phyloP scores from a whole-genome alignment of 2,329 filamentous ascomycete genomes.

The Colletotrichum agaves region DNA sequence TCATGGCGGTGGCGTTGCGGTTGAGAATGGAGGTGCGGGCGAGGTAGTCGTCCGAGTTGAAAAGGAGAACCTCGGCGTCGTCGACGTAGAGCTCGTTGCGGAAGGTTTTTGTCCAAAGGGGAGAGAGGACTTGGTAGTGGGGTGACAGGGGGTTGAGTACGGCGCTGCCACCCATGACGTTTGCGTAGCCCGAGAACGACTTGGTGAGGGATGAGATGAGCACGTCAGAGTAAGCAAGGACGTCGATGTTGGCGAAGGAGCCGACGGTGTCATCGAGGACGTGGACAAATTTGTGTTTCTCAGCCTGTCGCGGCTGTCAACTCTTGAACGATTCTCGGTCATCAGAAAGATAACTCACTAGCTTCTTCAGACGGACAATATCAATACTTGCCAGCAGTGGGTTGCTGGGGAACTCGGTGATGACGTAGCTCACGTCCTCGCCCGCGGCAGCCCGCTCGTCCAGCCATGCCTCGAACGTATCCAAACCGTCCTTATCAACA shows the following conservation, averaged over 20 bases:
- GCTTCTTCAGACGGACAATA: conserved; percentile 43
- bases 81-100: conserved; percentile 58
- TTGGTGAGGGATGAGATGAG: conserved; percentile 67
- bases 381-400: conserved; percentile 49
- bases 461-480: conserved; percentile 57
- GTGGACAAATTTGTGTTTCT: conserved; percentile 57
- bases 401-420: conserved; percentile 58
- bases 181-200: conserved; percentile 65
- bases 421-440: conserved; percentile 55
- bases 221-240: conserved; percentile 60
- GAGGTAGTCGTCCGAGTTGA: conserved; percentile 58
- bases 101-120: conserved; percentile 38
- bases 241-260: conserved; percentile 61
- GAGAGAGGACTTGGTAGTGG: conserved; percentile 52
- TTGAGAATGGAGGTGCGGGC: conserved; percentile 52
- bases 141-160: conserved; percentile 59
- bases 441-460: conserved; percentile 51
- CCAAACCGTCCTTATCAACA: conserved; percentile 54
- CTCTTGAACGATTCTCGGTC: neutral
- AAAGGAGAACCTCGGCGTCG: conserved; percentile 58
- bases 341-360: conserved; percentile 11
- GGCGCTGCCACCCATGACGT: conserved; percentile 64
- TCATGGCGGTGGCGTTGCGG: conserved; percentile 56
- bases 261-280: conserved; percentile 61
- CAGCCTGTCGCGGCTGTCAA: conserved; percentile 39